A percentile compares a stretch with the other conserved stretches of the same genome.
Conservation (phyloP, 495 filamentous ascomycete genomes). For the Glutinoglossum americanum region DNA sequence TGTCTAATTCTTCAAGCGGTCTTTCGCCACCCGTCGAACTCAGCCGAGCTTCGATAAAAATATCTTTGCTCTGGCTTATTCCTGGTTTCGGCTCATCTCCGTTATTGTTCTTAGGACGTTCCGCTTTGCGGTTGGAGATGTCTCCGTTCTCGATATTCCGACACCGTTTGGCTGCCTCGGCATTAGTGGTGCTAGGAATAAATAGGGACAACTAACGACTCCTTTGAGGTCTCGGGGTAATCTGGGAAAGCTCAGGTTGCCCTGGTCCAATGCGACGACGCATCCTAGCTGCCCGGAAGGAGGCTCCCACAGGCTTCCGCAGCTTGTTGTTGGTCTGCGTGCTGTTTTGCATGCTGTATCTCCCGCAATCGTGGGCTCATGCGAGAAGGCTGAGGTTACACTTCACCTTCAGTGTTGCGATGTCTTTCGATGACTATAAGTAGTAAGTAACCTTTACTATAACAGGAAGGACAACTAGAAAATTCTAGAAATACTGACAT, state of each 20-base stretch:
- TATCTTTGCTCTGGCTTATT: background rate
- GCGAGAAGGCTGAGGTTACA: background rate
- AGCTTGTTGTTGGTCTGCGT: background rate
- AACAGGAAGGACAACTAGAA: background rate
- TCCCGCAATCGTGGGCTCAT: background rate
- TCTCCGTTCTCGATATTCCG: background rate
- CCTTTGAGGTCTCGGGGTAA: background rate
- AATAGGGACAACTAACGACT: background rate
- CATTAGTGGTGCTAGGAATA: background rate
- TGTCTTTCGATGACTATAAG: background rate
- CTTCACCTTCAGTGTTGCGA: background rate
- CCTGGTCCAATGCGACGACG: background rate
- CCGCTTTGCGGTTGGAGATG: background rate
- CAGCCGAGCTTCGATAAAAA: background rate
- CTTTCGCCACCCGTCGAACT: background rate
- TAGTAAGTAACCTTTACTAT: background rate
- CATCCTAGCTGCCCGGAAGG: background rate
- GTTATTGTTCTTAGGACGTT: background rate
- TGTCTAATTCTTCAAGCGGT: background rate
- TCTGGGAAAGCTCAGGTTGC: background rate
- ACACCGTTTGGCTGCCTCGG: background rate
- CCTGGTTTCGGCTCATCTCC: background rate
- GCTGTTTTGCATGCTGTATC: background rate
- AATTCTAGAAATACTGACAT: background rate
- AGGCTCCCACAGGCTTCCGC: background rate